Percentiles rank a stretch among this genome's conserved stretches.
phyloP scores from a whole-genome alignment of 441 rosid species.

The Populus hybrid region DNA sequence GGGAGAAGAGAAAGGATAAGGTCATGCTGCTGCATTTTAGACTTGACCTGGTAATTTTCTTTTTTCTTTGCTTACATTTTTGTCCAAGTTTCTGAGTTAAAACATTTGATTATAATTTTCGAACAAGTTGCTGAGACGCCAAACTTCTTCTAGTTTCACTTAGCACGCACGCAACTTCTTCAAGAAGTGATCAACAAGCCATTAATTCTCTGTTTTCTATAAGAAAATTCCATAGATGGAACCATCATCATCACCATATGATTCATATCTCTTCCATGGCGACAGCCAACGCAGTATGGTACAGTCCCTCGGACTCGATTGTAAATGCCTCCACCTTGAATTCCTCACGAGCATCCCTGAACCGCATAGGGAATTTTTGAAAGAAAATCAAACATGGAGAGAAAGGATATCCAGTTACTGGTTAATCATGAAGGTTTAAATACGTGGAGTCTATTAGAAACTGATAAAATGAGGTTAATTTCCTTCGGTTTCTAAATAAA shows the following conservation, averaged over 20 bases:
- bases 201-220: too few relatives aligned
- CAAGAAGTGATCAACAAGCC: background rate
- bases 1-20: background rate
- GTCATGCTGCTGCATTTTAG: background rate
- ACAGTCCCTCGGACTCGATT: background rate
- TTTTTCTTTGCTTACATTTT: background rate
- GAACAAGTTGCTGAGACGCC: background rate
- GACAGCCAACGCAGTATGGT: background rate
- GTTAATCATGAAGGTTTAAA: background rate
- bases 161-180: background rate
- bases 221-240: too few relatives aligned
- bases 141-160: background rate
- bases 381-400: background rate
- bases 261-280: too few relatives aligned
- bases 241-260: too few relatives aligned
- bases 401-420: background rate
- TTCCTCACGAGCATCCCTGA: background rate
- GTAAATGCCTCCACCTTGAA: background rate
- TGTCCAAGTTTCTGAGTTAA: background rate
- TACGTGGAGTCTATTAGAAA: background rate
- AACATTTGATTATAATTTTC: background rate
- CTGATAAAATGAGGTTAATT: background rate
- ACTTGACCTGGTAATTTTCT: background rate
- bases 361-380: background rate
- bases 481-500: background rate